These are phyloP conservation scores for Tephrocybe sp. DNA, from an alignment of 768 basidiomycete species.

Conservation along the genomic window DNA sequence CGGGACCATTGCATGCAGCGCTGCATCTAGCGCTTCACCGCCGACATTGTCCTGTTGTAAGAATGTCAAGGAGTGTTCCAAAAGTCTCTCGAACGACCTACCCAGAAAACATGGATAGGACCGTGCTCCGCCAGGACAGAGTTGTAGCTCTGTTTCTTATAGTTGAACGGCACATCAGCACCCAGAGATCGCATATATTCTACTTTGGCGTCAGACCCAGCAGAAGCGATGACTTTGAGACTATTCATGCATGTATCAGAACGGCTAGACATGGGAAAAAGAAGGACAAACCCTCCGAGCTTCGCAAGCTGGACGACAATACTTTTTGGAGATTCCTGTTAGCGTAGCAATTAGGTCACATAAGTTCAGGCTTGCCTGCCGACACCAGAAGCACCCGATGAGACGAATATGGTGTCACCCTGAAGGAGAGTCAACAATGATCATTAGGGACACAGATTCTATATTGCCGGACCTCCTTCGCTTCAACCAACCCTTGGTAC, in stretches of 20 bases:
- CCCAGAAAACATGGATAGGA: conserved; percentile 47
- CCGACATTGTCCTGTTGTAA: conserved; percentile 43
- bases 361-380: conserved; percentile 22
- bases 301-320: conserved; percentile 40
- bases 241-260: not conserved
- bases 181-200: conserved; percentile 49
- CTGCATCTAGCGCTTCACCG: conserved; percentile 38
- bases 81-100: not conserved
- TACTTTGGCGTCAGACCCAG: conserved; percentile 64
- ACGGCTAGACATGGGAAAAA: not conserved
- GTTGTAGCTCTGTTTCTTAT: conserved; percentile 47
- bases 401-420: conserved; percentile 28
- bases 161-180: conserved; percentile 61
- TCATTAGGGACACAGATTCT: not conserved
- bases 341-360: not conserved
- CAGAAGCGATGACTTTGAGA: conserved; percentile 57
- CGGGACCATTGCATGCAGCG: conserved; percentile 32
- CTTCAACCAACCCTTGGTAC: conserved; percentile 27
- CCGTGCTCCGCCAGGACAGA: conserved; percentile 50
- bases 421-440: not conserved
- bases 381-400: conserved; percentile 28
- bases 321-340: conserved; percentile 11
- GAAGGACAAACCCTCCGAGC: conserved; percentile 25
- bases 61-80: not conserved
- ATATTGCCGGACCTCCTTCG: conserved; percentile 28